Base-by-base conservation (phyloP, 768 basidiomycete genomes). In the Auricularia sp. region DNA sequence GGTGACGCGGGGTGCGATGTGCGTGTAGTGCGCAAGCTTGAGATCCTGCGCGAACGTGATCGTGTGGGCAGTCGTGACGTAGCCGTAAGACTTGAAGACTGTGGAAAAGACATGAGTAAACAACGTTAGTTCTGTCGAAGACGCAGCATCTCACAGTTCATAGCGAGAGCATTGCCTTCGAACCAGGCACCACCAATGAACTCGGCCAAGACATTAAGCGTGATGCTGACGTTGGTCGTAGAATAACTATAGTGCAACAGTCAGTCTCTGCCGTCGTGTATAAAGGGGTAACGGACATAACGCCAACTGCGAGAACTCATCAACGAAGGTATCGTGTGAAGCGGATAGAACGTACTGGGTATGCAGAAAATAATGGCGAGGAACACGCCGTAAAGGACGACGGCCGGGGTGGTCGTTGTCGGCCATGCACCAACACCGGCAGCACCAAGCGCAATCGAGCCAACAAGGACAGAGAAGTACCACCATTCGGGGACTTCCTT, bases 401-500 rank as follows among this genome's bases (percentile, higher is more conserved):
- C 56, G 24, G 56, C 56, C 11, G 56, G 56, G 29, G 56, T 59
- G 8, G 56, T 59, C 59, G 68, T 62, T 10, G 77, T 76, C 2
- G 73, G 71, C 67, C 69, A 77, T 0, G 65, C 72, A 36, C 71
- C 71, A 42, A 77, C 67, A 14, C 72, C 73, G 0, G 70, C 70
- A 13, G 75, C 70, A 3, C 74, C 77, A 5, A 77, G 54, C 8
- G 61, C 70, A 62, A 77, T 69, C 18, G 74, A 71, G 44, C 69
- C 24, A 29, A 75, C 51, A 34, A 74, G 69, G 39, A 77, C 56
- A 68, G 59, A 54, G 39, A 75, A 68, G 69, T 88, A 88, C 77
- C 85, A 85, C 82, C 82, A 86, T 62, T 84, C 81, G 1, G 85
- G 86, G 36, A 86, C 85, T 73, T 79, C 79, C 1, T 73, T 80